Base-by-base conservation (phyloP, 306 rosid species). In the Canavalia gladiata region DNA sequence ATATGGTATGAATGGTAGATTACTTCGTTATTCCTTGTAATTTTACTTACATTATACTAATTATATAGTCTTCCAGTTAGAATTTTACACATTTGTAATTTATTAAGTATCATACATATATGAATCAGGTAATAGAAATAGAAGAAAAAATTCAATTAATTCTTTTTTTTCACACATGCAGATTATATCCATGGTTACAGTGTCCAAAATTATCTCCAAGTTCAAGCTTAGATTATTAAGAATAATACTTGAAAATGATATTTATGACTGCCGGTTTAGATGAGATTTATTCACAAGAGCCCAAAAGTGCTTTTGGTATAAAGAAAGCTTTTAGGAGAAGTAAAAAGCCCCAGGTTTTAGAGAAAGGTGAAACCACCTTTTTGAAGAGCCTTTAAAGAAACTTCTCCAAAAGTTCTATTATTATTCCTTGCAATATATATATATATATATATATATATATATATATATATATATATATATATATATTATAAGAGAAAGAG, bases 391-490 rank as follows among this genome's bases (percentile, higher is more conserved):
- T 50, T 43, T 43, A 59, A 8, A 3, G 13, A 37, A 65, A 13
- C 71, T 66, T 82, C 72, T 45, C 28, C 47, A 75, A 57, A 57
- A 64, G 68, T 73, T 73, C 28, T 31, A 29, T 42, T 79, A 30
- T 81, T 3, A 30, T 52, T 71, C 64, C 10, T 13, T 62, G 57
- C 4, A 42, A 34, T 9, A 41, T 65, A 52, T 45, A 71, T n/a
- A 51, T 29, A 62, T 47, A 37, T 18, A 18, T 18, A 18, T 18
- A 18, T 18, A 18, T 18, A 18, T 18, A 18, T 18, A 18, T 18
- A 18, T 18, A 18, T 18, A 18, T 18, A 18, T 18, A 18, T 18
- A 18, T 18, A 18, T 18, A 18, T 18, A 18, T 18, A 18, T 18
- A 18, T 18, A 18, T 18, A 18, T 18, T 18, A 18, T 18, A 18